phyloP scores from a whole-genome alignment of 345 rosid genomes.

The Murraya koenigii region DNA sequence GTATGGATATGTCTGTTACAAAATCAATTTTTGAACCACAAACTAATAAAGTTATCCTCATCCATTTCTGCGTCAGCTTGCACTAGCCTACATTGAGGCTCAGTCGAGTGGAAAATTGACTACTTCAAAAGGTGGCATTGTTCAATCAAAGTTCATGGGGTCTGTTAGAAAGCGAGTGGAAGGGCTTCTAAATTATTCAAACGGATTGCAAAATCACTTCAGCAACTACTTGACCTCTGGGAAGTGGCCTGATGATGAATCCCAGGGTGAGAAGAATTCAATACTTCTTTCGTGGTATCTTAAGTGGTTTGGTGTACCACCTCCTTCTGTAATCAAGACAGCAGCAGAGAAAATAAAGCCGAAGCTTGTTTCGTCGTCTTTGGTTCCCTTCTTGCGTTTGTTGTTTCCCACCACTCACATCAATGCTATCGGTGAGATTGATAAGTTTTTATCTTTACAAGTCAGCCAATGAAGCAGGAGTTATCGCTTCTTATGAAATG shows the following conservation, averaged over 20 bases:
- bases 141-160: slow-evolving; percentile 67
- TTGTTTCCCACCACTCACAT: slow-evolving; percentile 63
- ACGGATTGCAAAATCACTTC: slow-evolving; percentile 37
- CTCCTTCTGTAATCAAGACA: slow-evolving; percentile 48
- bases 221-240: slow-evolving; percentile 50
- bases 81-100: slow-evolving; percentile 75
- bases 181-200: slow-evolving; percentile 51
- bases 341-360: slow-evolving; percentile 51
- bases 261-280: slow-evolving; percentile 31
- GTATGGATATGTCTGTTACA: background rate
- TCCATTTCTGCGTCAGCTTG: slow-evolving; percentile 48
- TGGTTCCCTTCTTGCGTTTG: slow-evolving; percentile 57
- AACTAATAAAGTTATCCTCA: background rate
- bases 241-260: slow-evolving; percentile 52
- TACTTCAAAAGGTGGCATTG: slow-evolving; percentile 57
- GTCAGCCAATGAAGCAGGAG: slow-evolving; percentile 12
- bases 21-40: background rate
- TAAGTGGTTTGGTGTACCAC: slow-evolving; percentile 72
- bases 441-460: slow-evolving; percentile 30
- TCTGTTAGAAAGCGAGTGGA: slow-evolving; percentile 67
- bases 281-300: slow-evolving; percentile 76
- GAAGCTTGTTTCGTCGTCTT: slow-evolving; percentile 33
- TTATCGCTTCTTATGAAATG: background rate
- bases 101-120: slow-evolving; percentile 62
- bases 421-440: slow-evolving; percentile 54